These are phyloP conservation scores for Chenopodium album DNA, from an alignment of 148 eudicot species.

Conservation along the genomic window DNA sequence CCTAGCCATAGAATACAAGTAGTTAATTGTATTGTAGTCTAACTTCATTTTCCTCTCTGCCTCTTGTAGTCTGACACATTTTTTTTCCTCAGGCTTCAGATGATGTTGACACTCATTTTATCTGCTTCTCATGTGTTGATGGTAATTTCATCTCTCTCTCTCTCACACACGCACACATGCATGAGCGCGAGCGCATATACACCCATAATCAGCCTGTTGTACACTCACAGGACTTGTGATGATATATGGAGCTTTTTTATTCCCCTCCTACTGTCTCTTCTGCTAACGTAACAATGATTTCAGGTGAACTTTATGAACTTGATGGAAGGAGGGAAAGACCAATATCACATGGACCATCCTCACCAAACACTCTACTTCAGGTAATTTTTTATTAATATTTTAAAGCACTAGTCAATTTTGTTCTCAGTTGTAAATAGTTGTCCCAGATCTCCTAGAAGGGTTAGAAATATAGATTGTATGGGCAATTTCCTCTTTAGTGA, in stretches of 20 bases:
- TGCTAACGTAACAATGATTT: background rate
- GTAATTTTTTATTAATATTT: conserved; percentile 32
- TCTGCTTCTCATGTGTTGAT: conserved; percentile 83
- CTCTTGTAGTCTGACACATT: background rate
- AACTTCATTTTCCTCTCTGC: background rate
- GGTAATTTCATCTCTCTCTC: conserved; percentile 43
- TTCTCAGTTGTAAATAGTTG: background rate
- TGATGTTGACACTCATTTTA: conserved; percentile 76
- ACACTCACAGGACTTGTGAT: background rate
- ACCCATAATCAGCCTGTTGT: background rate
- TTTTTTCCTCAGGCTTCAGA: conserved; percentile 59
- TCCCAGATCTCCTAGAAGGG: background rate
- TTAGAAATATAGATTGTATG: background rate
- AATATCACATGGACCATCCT: conserved; percentile 74
- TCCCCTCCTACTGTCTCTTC: background rate
- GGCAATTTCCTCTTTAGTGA: too few relatives aligned
- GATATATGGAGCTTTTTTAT: too few relatives aligned
- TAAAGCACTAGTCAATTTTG: background rate
- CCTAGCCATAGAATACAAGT: background rate
- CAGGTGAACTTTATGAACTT: conserved; percentile 90
- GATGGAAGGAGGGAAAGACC: conserved; percentile 89
- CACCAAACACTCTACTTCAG: conserved; percentile 65
- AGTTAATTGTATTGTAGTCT: background rate
- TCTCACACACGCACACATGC: background rate
- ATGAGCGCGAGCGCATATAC: background rate